phyloP scores from a whole-genome alignment of 208 protist genomes.

The Trypanosoma vivax region DNA sequence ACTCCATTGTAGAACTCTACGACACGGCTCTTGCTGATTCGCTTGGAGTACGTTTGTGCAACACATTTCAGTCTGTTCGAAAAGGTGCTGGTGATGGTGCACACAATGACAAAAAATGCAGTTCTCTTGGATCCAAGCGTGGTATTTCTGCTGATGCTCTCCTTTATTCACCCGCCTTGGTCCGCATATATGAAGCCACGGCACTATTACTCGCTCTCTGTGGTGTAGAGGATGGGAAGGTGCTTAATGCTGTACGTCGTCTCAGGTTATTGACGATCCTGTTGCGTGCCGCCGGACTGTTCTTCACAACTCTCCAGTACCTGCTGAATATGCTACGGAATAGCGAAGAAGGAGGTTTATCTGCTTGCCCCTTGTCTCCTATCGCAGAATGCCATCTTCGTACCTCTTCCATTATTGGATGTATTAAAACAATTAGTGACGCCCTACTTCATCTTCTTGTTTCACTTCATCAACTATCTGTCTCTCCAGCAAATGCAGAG shows the following conservation, averaged over 20 bases:
- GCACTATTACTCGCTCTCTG: slow-evolving; percentile 12
- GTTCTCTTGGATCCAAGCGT: not conserved
- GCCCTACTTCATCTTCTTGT: slow-evolving; percentile 12
- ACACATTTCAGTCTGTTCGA: not conserved
- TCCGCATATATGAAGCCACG: slow-evolving; percentile 5
- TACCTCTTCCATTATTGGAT: not conserved
- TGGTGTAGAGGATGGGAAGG: slow-evolving; percentile 6
- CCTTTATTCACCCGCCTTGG: not conserved
- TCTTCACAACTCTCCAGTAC: not conserved
- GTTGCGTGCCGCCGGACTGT: slow-evolving; percentile 1
- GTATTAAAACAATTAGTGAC: slow-evolving; percentile 3
- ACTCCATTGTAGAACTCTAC: slow-evolving; percentile 26
- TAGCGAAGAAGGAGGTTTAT: not conserved
- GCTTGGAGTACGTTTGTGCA: slow-evolving; percentile 3
- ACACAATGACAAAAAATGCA: not conserved
- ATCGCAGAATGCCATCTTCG: not conserved
- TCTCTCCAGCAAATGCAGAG: slow-evolving; percentile 6
- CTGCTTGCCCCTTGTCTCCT: too few relatives aligned
- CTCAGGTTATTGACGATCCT: slow-evolving; percentile 6
- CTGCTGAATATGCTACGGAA: not conserved
- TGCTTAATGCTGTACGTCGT: slow-evolving; percentile 4
- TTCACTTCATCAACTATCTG: slow-evolving; percentile 16
- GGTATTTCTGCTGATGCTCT: not conserved
- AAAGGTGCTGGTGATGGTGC: not conserved
- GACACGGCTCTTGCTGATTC: slow-evolving; percentile 8